These are phyloP conservation scores for Ophiostoma piceae DNA, from an alignment of 2,329 filamentous ascomycete species.

Conservation along the genomic window DNA sequence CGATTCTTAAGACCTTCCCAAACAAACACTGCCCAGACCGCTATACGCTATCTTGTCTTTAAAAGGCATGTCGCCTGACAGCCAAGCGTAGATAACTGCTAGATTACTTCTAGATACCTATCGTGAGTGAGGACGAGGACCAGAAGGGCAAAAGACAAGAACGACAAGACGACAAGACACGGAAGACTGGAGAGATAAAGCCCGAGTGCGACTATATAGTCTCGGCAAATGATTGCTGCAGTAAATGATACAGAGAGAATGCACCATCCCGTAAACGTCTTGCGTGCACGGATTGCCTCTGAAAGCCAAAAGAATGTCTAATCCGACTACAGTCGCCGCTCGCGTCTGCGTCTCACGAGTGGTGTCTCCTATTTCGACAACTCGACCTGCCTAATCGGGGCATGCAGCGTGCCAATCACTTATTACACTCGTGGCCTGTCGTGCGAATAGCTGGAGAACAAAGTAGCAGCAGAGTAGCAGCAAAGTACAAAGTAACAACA, in stretches of 20 bases:
- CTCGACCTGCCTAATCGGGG: background rate
- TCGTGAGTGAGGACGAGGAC: background rate
- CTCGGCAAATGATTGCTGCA: background rate
- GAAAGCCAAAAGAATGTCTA: background rate
- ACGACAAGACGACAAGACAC: background rate
- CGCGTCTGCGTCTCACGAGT: background rate
- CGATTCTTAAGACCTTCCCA: background rate
- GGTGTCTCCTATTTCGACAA: background rate
- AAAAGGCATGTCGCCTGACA: conserved; percentile 11
- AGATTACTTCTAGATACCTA: background rate
- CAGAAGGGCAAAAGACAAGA: background rate
- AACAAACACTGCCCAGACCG: background rate
- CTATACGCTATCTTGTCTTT: background rate
- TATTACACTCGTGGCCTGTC: background rate
- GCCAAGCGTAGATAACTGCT: background rate
- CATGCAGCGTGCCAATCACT: background rate
- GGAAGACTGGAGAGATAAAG: background rate
- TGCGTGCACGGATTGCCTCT: background rate
- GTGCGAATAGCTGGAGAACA: background rate
- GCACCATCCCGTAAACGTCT: conserved; percentile 3
- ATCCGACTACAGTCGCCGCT: background rate
- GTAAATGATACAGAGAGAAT: background rate
- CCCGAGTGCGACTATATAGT: background rate
- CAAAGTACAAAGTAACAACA: too few relatives aligned
- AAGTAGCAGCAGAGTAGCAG: too few relatives aligned